phyloP scores from a whole-genome alignment of 2,329 filamentous ascomycete genomes.

The Botrytis fragariae region DNA sequence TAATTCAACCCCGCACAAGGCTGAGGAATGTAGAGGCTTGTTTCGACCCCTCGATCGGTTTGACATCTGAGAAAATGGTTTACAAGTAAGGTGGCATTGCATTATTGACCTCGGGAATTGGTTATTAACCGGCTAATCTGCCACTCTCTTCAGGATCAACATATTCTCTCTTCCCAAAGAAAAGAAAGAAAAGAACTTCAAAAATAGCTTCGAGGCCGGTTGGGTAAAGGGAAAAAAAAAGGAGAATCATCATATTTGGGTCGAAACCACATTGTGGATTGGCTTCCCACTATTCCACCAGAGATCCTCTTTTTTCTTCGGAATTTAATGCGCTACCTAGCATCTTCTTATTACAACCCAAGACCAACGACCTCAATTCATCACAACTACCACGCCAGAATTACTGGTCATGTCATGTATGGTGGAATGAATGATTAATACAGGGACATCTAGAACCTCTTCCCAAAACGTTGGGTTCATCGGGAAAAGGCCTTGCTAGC shows the following conservation, averaged over 20 bases:
- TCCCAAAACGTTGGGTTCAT: background rate
- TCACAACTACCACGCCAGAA: background rate
- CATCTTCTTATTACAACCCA: background rate
- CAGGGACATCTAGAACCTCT: background rate
- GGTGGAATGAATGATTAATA: background rate
- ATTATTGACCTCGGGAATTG: background rate
- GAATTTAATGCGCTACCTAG: background rate
- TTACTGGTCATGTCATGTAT: background rate
- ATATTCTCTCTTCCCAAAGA: background rate
- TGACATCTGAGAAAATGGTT: background rate
- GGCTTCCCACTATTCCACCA: constrained; percentile 7
- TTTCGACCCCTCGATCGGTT: background rate
- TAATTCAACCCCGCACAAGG: constrained; percentile 1
- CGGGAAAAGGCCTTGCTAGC: background rate
- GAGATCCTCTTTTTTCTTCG: constrained; percentile 6
- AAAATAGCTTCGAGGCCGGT: background rate
- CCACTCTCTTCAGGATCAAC: background rate
- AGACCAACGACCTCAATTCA: background rate
- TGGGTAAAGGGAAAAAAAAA: background rate
- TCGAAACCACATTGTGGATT: constrained; percentile 5
- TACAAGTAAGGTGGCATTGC: background rate
- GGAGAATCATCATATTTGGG: background rate
- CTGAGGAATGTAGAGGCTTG: background rate
- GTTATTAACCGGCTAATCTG: background rate
- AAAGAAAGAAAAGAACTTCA: background rate